A percentile compares a stretch with the other conserved stretches of the same genome.
These are phyloP conservation scores for Paecilomyces sp. DNA, from an alignment of 2,329 filamentous ascomycete species.

Conservation along the genomic window DNA sequence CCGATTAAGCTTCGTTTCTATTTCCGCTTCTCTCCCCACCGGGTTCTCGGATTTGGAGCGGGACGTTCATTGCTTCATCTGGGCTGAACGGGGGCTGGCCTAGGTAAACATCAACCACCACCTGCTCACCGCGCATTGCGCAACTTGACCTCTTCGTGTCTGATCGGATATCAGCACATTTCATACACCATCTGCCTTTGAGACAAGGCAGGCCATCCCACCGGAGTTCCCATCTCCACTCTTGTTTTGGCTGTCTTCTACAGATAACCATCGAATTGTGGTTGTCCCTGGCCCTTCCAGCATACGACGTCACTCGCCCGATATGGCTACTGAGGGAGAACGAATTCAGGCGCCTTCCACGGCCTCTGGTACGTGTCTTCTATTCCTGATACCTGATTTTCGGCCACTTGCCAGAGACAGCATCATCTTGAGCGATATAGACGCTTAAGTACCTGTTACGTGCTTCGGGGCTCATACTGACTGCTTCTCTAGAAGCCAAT, in stretches of 20 bases:
- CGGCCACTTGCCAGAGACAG: not conserved
- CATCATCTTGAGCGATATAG: not conserved
- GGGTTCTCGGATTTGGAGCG: not conserved
- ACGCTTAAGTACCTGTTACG: not conserved
- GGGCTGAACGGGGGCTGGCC: slow-evolving; percentile 16
- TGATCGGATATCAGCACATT: slow-evolving; percentile 2
- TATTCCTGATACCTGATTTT: not conserved
- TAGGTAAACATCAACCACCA: slow-evolving; percentile 21
- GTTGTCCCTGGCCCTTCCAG: not conserved
- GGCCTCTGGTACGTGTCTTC: slow-evolving; percentile 14
- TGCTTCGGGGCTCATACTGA: not conserved
- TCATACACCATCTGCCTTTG: not conserved
- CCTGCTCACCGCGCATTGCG: slow-evolving; percentile 12
- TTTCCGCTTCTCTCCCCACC: not conserved
- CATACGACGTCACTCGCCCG: slow-evolving; percentile 15
- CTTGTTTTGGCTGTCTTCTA: slow-evolving; percentile 7
- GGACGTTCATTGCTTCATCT: slow-evolving; percentile 1
- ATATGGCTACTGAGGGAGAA: slow-evolving; percentile 18
- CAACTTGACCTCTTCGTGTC: slow-evolving; percentile 21
- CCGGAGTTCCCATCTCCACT: slow-evolving; percentile 2
- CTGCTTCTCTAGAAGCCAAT: not conserved
- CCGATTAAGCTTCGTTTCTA: not conserved
- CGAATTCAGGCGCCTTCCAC: slow-evolving; percentile 7
- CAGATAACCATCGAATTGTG: slow-evolving; percentile 1
- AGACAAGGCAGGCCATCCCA: not conserved